These are phyloP conservation scores for Ustilago bromivora DNA, from an alignment of 1,284 basidiomycete species.

Conservation along the genomic window DNA sequence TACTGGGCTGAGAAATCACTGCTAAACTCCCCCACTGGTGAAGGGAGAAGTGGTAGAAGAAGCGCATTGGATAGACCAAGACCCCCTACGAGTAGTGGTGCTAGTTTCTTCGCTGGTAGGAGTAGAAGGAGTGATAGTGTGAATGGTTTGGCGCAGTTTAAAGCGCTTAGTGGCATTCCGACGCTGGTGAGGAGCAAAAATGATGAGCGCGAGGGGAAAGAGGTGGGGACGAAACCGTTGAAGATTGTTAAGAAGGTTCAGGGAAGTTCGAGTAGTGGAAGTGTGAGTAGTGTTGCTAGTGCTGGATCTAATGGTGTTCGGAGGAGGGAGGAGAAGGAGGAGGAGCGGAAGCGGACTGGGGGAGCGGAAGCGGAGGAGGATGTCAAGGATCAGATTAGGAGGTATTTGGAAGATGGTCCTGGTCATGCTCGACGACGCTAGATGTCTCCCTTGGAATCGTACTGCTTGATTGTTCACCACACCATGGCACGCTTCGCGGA, in stretches of 20 bases:
- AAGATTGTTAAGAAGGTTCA: slow-evolving; percentile 20
- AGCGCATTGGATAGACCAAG: slow-evolving; percentile 47
- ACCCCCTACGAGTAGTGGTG: slow-evolving; percentile 33
- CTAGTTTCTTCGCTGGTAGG: slow-evolving; percentile 38
- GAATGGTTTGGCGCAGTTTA: slow-evolving; percentile 3
- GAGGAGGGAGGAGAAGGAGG: neutral
- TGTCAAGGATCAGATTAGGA: slow-evolving; percentile 3
- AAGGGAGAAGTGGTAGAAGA: slow-evolving; percentile 4
- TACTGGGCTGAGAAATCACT: slow-evolving; percentile 14
- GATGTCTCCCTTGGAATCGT: neutral
- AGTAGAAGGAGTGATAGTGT: slow-evolving; percentile 20
- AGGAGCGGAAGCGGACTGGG: neutral
- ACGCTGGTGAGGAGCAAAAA: neutral
- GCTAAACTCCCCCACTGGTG: neutral
- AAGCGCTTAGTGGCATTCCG: neutral
- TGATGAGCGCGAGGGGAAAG: neutral
- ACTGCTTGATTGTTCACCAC: no score
- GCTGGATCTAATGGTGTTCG: no score
- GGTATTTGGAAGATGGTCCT: neutral
- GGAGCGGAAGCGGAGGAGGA: neutral
- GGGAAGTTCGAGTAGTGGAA: no score
- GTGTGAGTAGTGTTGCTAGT: neutral
- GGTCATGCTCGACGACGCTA: neutral
- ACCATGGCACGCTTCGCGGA: no score
- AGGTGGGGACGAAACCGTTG: slow-evolving; percentile 12